These are phyloP conservation scores for Acacia crassicarpa DNA, from an alignment of 306 rosid species.

Conservation along the genomic window DNA sequence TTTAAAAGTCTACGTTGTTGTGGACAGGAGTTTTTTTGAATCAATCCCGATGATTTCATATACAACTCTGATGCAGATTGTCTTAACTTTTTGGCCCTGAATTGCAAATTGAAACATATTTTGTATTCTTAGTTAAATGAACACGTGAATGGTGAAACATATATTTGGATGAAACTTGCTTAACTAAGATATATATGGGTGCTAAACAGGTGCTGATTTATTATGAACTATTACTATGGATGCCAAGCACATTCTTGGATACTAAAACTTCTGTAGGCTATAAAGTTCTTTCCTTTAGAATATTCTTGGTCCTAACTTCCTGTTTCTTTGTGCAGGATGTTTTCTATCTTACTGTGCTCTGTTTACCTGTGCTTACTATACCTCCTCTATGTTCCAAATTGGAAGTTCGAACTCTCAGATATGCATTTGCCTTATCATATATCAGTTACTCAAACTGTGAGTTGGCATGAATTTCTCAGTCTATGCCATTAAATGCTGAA, in stretches of 20 bases:
- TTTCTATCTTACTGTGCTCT: slow-evolving; percentile 59
- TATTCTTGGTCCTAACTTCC: slow-evolving; percentile 28
- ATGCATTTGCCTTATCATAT: slow-evolving; percentile 31
- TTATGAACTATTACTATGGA: slow-evolving; percentile 16
- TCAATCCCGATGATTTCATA: slow-evolving; percentile 3
- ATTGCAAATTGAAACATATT: slow-evolving; percentile 20
- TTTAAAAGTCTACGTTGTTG: slow-evolving; percentile 13
- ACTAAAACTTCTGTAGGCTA: background rate
- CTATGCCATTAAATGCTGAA: slow-evolving; percentile 17
- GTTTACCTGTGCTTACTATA: slow-evolving; percentile 60
- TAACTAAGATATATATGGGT: slow-evolving; percentile 15
- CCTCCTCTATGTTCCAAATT: slow-evolving; percentile 64
- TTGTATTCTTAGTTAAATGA: slow-evolving; percentile 19
- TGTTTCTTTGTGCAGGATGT: slow-evolving; percentile 52
- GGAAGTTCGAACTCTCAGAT: slow-evolving; percentile 45
- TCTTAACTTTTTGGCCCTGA: slow-evolving; percentile 9
- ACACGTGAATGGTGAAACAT: background rate
- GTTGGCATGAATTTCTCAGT: slow-evolving; percentile 37
- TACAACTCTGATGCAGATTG: background rate
- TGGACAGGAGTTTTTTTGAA: background rate
- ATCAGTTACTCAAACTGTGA: slow-evolving; percentile 51
- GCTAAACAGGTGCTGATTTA: background rate
- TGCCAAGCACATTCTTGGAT: background rate
- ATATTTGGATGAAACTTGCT: slow-evolving; percentile 5
- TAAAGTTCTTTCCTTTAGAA: background rate